A percentile compares a stretch with the other conserved stretches of the same genome.
Evolutionary conservation across 768 basidiomycete genomes (phyloP).

Genomic region (Boletus subcaerulescens): DNA sequence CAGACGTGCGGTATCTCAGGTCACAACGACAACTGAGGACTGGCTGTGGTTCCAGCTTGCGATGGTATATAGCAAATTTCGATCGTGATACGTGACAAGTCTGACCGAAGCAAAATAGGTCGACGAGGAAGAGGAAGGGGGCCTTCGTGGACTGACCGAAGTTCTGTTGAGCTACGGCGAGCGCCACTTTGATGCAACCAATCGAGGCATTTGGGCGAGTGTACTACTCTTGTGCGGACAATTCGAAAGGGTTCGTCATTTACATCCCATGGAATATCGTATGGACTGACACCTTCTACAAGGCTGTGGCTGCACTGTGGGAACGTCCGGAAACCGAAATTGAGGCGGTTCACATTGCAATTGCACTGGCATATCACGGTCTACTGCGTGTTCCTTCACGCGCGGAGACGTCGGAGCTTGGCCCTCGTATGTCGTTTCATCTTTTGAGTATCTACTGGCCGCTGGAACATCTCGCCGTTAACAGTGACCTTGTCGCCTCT

Average conservation of each 20-base stretch:
- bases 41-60: conserved; percentile 98
- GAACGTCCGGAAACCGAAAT: conserved; percentile 84
- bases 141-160: conserved; percentile 70
- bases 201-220: conserved; percentile 72
- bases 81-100: not conserved
- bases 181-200: conserved; percentile 71
- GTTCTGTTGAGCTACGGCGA: conserved; percentile 76
- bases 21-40: conserved; percentile 92
- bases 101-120: conserved; percentile 40
- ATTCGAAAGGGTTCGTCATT: conserved; percentile 75
- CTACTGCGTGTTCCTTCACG: conserved; percentile 79
- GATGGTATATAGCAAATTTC: conserved; percentile 46
- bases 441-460: not conserved
- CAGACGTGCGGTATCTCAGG: conserved; percentile 73
- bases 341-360: conserved; percentile 92
- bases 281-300: not conserved
- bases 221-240: conserved; percentile 90
- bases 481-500: conserved; percentile 69
- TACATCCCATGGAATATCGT: not conserved
- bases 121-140: conserved; percentile 79
- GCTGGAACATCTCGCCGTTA: not conserved
- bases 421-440: conserved; percentile 55
- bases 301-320: conserved; percentile 92
- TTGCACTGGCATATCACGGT: conserved; percentile 91
- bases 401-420: conserved; percentile 82